A percentile compares a stretch with the other conserved stretches of the same genome.
Conservation (phyloP, 345 rosid genomes). For the Ceriops decandra region DNA sequence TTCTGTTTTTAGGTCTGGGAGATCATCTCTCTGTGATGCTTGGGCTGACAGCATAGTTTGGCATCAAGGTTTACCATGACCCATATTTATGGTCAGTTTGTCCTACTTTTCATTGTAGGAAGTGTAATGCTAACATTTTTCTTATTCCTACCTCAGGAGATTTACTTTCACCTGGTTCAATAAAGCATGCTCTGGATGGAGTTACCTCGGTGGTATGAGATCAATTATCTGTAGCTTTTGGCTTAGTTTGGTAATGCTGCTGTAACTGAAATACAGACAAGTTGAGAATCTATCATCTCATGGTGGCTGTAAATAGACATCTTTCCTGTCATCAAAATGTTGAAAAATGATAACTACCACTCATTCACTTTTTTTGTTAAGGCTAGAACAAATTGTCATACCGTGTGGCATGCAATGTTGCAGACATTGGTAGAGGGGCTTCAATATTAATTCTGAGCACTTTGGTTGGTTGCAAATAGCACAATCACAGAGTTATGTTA, state of each 20-base stretch:
- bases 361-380: no score
- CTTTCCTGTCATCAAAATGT: no score
- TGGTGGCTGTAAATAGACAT: no score
- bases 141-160: constrained; percentile 37
- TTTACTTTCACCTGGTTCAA: constrained; percentile 49
- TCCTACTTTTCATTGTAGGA: background rate
- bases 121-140: background rate
- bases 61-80: constrained; percentile 41
- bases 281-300: no score
- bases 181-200: constrained; percentile 49
- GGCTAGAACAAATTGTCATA: no score
- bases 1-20: constrained; percentile 46
- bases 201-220: constrained; percentile 52
- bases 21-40: constrained; percentile 44
- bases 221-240: constrained; percentile 10
- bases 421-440: no score
- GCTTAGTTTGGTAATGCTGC: background rate
- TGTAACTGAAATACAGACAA: no score
- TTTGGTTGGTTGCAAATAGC: no score
- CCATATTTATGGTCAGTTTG: background rate
- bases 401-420: no score
- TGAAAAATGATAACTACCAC: no score
- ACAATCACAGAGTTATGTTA: no score
- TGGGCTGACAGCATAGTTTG: constrained; percentile 54
- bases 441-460: no score